Base-by-base conservation (phyloP, 2,329 filamentous ascomycete genomes). In the Cordyceps javanica region DNA sequence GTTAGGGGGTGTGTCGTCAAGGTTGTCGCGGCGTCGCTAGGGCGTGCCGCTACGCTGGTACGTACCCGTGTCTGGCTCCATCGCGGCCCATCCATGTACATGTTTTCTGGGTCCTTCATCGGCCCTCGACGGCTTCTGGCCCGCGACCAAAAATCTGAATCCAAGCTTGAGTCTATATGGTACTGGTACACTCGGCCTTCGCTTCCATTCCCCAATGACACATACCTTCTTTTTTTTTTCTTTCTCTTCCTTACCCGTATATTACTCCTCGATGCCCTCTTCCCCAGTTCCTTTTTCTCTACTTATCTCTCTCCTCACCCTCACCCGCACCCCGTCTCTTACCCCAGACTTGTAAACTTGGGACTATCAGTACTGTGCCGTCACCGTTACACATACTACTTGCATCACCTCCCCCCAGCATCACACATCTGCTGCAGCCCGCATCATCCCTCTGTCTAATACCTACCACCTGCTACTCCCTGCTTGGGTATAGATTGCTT, bases 251-350 rank as follows among this genome's bases (percentile, higher is more conserved):
- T 10, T 14, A 21, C 39, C 53, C 30, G 25, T 57, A 57, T 57
- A 57, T 23, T 57, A 57, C 44, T 50, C 36, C 36, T 57, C 19
- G 23, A 57, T 50, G 36, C 45, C 55, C 55, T 56, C 54, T 51
- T 50, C 23, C 44, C 53, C 34, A 5, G 25, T 13, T 26, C 30
- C 6, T n/a, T 28, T 28, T 38, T 42, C 7, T 26, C 16, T 39
- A 3, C 13, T 14, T 30, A 26, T 19, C 38, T 32, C 6, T 57
- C 19, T 36, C 36, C n/a, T 28, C 26, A 23, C 38, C 7, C 32
- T 28, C 26, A 55, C 30, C 45, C 14, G n/a, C 11, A 10, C 26
- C 36, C n/a, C n/a, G n/a, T 38, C 34, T 30, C 14, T 13, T 50
- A 50, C 55, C 55, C 45, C 55, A 50, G 55, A 50, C 42, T 46